phyloP scores from a whole-genome alignment of 805 yeast species.

The Kuraishia piskuri region DNA sequence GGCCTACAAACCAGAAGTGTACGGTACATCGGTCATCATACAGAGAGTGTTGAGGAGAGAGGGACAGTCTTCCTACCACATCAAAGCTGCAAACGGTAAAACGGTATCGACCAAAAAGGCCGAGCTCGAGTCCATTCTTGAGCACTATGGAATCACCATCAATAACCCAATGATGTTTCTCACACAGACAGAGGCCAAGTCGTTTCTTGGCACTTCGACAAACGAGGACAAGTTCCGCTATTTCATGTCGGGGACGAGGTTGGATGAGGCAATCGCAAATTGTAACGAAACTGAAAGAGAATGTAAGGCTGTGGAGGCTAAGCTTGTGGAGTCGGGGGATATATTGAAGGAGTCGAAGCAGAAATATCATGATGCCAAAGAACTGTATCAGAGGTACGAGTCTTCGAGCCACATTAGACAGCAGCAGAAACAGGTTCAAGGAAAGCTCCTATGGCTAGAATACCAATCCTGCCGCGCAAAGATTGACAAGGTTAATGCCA shows the following conservation, averaged over 20 bases:
- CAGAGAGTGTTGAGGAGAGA: constrained; percentile 56
- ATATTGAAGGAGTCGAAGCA: constrained; percentile 28
- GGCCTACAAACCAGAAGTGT: constrained; percentile 54
- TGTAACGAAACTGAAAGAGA: constrained; percentile 32
- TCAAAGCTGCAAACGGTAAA: constrained; percentile 44
- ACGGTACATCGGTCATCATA: constrained; percentile 60
- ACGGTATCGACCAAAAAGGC: constrained; percentile 52
- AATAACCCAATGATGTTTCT: constrained; percentile 89
- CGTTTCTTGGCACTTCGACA: constrained; percentile 72
- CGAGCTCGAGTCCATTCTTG: constrained; percentile 60
- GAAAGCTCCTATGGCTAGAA: constrained; percentile 42
- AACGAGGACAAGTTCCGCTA: constrained; percentile 64
- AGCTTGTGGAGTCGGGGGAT: constrained; percentile 29
- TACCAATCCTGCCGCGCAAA: constrained; percentile 18
- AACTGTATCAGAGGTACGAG: constrained; percentile 27
- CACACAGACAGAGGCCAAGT: constrained; percentile 90
- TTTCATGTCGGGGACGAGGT: constrained; percentile 74
- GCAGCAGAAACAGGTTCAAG: constrained; percentile 31
- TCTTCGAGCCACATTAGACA: constrained; percentile 32
- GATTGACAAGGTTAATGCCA: constrained; percentile 4
- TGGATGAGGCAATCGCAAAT: constrained; percentile 56
- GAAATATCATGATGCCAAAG: constrained; percentile 33
- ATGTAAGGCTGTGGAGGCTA: constrained; percentile 25
- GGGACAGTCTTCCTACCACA: constrained; percentile 42
- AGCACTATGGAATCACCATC: constrained; percentile 66